Conservation (phyloP, 306 rosid species). For the Prunus campanulata region DNA sequence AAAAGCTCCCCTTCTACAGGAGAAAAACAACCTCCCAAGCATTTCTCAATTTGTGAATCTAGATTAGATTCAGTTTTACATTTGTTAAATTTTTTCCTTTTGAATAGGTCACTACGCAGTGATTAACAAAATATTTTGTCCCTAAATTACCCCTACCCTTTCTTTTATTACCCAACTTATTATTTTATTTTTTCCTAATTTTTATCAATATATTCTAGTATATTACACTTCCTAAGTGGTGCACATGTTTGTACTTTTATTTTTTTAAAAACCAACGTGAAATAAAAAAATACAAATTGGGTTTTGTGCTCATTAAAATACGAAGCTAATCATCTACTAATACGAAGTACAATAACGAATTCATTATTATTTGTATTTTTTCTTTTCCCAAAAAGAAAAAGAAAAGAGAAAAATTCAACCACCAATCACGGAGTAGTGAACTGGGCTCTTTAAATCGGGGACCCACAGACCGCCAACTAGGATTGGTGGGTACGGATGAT, state of each 20-base stretch:
- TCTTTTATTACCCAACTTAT: background rate
- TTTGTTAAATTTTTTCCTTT: background rate
- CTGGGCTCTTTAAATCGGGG: background rate
- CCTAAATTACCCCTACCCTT: background rate
- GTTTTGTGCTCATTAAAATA: background rate
- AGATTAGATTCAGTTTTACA: background rate
- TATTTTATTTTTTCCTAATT: background rate
- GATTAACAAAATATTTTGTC: background rate
- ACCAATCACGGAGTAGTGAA: constrained; percentile 14
- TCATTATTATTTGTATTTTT: background rate
- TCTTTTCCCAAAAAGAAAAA: background rate
- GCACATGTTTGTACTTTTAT: background rate
- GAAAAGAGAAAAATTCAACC: background rate
- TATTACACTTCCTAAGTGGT: too few relatives aligned
- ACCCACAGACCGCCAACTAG: constrained; percentile 4
- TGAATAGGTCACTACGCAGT: background rate
- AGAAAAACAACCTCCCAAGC: constrained; percentile 1
- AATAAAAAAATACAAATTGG: background rate
- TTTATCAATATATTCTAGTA: too few relatives aligned
- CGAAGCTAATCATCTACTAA: background rate
- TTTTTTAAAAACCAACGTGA: background rate
- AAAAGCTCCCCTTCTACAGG: background rate
- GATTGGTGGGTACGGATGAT: background rate
- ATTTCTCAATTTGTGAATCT: background rate
- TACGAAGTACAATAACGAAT: background rate